Percentiles rank a stretch among this genome's conserved stretches.
phyloP scores from a whole-genome alignment of 352 stramenopile species.

The Blastocystis sp. region DNA sequence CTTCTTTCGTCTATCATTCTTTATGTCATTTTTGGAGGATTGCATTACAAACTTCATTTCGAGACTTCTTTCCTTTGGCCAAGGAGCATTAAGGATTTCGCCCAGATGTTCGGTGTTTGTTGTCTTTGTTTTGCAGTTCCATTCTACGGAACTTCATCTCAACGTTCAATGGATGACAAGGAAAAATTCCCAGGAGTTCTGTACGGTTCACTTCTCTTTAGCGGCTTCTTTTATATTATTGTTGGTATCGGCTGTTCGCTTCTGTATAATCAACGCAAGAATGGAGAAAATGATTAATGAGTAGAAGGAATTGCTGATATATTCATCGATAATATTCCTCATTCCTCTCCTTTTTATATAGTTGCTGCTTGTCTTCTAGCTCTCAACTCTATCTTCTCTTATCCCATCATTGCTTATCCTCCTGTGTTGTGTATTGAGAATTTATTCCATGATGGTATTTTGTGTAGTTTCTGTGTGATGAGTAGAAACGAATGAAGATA shows the following conservation, averaged over 20 bases:
- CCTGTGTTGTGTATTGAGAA: slow-evolving; percentile 36
- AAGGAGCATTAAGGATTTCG: slow-evolving; percentile 26
- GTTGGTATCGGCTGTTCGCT: slow-evolving; percentile 29
- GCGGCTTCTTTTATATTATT: slow-evolving; percentile 27
- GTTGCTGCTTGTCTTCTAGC: neutral
- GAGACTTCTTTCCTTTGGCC: slow-evolving; percentile 23
- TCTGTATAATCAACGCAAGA: neutral
- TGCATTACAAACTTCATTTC: slow-evolving; percentile 20
- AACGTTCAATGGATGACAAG: slow-evolving; percentile 46
- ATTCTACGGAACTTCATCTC: slow-evolving; percentile 45
- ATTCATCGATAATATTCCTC: slow-evolving; percentile 40
- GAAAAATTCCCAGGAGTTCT: slow-evolving; percentile 7
- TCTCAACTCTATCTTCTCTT: slow-evolving; percentile 22
- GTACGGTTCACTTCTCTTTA: slow-evolving; percentile 30
- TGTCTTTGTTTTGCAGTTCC: slow-evolving; percentile 31
- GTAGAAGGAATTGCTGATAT: slow-evolving; percentile 3
- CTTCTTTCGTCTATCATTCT: slow-evolving; percentile 21
- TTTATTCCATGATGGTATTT: neutral
- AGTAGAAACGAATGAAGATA: slow-evolving; percentile 34
- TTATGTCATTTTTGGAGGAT: slow-evolving; percentile 15
- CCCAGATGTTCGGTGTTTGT: slow-evolving; percentile 31
- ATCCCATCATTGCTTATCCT: slow-evolving; percentile 36
- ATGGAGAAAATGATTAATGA: neutral
- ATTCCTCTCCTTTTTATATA: neutral
- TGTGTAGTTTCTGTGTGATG: neutral